Evolutionary conservation across 2,329 filamentous ascomycete genomes (phyloP).

Genomic region (Tolypocladium ovalisporum): DNA sequence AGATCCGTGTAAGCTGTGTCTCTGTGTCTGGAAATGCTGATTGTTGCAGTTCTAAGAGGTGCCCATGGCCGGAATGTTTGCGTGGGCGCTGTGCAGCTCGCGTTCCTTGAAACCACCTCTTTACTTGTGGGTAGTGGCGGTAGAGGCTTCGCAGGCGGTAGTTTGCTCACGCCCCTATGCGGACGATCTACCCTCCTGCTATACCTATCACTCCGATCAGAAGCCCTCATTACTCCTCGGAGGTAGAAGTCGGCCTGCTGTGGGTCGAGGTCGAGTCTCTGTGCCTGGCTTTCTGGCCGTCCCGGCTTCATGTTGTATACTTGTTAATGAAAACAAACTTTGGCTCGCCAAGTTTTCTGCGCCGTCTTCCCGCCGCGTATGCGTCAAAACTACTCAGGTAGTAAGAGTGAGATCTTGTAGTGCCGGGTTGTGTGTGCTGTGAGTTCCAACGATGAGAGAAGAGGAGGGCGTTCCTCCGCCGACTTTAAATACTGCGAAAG

Average conservation of each 20-base stretch:
- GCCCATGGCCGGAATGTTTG: neutral
- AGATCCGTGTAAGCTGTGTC: neutral
- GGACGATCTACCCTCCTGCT: no score
- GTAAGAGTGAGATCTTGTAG: neutral
- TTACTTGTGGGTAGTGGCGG: neutral
- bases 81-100: neutral
- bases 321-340: neutral
- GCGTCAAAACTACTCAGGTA: neutral
- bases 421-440: no score
- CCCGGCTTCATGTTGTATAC: no score
- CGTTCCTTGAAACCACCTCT: no score
- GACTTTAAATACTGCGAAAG: neutral
- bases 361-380: neutral
- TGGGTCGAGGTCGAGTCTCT: neutral
- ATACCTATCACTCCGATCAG: neutral
- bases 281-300: neutral
- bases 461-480: neutral
- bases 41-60: neutral
- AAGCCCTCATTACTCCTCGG: neutral
- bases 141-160: neutral
- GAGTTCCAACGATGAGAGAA: neutral
- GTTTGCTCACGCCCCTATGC: no score
- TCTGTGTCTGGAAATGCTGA: neutral
- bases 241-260: neutral
- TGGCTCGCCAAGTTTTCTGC: neutral